These are phyloP conservation scores for Aspergillus indologenus DNA, from an alignment of 495 filamentous ascomycete genomes.

Conservation along the genomic window DNA sequence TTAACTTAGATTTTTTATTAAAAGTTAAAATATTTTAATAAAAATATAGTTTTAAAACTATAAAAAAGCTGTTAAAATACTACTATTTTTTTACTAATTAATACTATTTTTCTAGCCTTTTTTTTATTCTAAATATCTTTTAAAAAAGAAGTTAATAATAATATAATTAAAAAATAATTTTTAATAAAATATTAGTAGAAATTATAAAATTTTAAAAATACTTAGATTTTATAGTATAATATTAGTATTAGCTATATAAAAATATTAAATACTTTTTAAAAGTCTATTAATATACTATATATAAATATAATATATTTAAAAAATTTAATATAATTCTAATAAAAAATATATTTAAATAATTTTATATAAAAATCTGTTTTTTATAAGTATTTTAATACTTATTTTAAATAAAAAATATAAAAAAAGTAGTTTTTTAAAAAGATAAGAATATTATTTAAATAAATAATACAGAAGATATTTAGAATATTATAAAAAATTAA, in stretches of 20 bases:
- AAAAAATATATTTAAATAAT: too few species aligned
- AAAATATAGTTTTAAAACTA: neutral
- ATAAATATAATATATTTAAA: too few species aligned
- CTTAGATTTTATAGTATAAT: too few species aligned
- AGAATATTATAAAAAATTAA: too few species aligned
- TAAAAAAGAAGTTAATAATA: neutral
- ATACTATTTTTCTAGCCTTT: neutral
- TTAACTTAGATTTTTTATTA: neutral
- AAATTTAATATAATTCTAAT: too few species aligned
- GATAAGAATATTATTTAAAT: slow-evolving; percentile 1
- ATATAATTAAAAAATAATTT: slow-evolving; percentile 2
- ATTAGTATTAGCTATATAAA: too few species aligned
- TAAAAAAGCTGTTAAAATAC: neutral
- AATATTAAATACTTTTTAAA: too few species aligned
- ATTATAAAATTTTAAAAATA: too few species aligned
- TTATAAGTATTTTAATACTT: neutral
- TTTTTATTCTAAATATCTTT: neutral
- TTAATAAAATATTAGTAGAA: too few species aligned
- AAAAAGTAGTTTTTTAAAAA: neutral
- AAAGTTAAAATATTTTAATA: neutral
- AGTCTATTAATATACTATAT: too few species aligned
- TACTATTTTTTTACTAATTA: slow-evolving; percentile 3
- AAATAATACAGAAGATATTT: too few species aligned
- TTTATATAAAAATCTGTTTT: too few species aligned
- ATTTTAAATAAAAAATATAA: neutral